Evolutionary conservation across 495 filamentous ascomycete species (phyloP).

Genomic region (Terfezia boudieri): DNA sequence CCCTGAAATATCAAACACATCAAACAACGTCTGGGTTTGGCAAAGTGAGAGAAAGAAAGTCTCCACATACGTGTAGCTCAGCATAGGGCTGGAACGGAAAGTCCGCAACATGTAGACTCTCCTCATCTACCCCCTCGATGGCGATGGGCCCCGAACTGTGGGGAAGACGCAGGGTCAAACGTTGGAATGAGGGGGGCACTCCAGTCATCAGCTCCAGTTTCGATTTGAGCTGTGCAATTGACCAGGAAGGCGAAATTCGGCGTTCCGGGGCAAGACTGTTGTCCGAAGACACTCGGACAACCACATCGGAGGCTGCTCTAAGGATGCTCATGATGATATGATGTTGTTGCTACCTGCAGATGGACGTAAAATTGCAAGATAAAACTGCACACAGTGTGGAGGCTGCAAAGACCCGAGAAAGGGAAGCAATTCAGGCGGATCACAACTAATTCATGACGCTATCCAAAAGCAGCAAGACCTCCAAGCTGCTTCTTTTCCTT

Average conservation of each 20-base stretch:
- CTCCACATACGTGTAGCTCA: slow-evolving; percentile 47
- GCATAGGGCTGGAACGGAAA: slow-evolving; percentile 50
- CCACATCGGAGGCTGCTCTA: slow-evolving; percentile 52
- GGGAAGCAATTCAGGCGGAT: too few species aligned
- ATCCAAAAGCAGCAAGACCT: too few species aligned
- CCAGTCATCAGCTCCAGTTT: slow-evolving; percentile 91
- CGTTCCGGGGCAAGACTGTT: slow-evolving; percentile 50
- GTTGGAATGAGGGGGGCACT: slow-evolving; percentile 60
- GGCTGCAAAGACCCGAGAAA: too few species aligned
- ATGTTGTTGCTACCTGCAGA: slow-evolving; percentile 2
- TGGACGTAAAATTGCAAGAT: neutral
- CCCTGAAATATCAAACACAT: too few species aligned
- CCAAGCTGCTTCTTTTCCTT: too few species aligned
- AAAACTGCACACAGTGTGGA: too few species aligned
- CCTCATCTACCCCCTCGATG: slow-evolving; percentile 45
- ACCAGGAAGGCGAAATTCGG: slow-evolving; percentile 82
- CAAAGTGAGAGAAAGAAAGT: neutral
- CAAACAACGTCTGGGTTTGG: too few species aligned
- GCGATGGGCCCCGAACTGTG: slow-evolving; percentile 27
- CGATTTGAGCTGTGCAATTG: slow-evolving; percentile 57
- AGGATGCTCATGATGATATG: slow-evolving; percentile 10
- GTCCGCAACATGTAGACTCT: slow-evolving; percentile 32
- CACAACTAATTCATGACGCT: too few species aligned
- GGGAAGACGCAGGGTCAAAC: slow-evolving; percentile 39
- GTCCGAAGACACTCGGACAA: slow-evolving; percentile 61